Base-by-base conservation (phyloP, 805 yeast species). In the Myxozyma sirexii region DNA sequence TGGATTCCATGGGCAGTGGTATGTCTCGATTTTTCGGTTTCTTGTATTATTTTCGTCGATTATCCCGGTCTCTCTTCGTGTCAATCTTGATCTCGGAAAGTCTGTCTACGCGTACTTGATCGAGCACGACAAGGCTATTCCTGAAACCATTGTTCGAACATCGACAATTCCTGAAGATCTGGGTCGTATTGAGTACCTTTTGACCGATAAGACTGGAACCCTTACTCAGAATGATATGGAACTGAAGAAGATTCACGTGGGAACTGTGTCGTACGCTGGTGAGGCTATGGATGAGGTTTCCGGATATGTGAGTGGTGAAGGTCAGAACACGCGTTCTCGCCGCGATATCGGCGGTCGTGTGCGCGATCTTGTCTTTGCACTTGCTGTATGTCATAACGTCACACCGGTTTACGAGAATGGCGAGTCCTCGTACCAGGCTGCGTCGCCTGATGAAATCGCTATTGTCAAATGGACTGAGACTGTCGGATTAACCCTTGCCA, bases 191-290 rank as follows among this genome's bases (percentile, higher is more conserved):
- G 98, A 94, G 74, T 94, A 94, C 72, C 75, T 94, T 57, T 79
- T 94, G 46, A 86, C 92, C 63, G 99, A 94, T 74, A 94, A 94
- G 70, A 94, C 99, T 0, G 99, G 99, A 39, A 94, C 99, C 0
- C 80, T 94, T 66, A 94, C 99, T 3, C 97, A 93, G 72, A 94
- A 94, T 72, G 99, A 96, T 71, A 94, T 94, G 99, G 97, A 90
- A 70, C 77, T 94, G 81, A 90, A 90, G 67, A 93, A 92, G 72
- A 78, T 94, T 45, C 98, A 96, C 72, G 77, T 96, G 35, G 99
- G 99, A 4, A 81, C 93, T 0, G 96, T 93, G 13, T 88, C 97
- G 12, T 94, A 91, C 70, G 90, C 96, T 7, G 88, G 88, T 35
- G 98, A 94, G 68, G 84, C 97, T 0, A 82, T 94, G 84, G 98